These are phyloP conservation scores for Suillus brevipes DNA, from an alignment of 768 basidiomycete genomes.

Conservation along the genomic window DNA sequence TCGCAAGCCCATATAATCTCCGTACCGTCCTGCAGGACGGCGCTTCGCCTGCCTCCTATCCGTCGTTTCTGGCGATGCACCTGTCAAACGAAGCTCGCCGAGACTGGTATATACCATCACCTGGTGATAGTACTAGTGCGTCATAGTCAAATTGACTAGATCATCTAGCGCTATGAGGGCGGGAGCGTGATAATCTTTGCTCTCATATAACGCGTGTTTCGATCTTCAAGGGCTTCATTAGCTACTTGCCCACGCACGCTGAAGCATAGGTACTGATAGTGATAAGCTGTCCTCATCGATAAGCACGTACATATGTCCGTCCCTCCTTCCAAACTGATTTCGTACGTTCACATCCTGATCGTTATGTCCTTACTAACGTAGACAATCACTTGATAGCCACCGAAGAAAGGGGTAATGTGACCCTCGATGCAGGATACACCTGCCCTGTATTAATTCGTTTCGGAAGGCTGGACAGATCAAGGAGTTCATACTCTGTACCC, in stretches of 20 bases:
- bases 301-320: not conserved
- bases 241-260: not conserved
- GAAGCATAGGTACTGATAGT: not conserved
- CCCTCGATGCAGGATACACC: too few species aligned
- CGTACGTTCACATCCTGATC: not conserved
- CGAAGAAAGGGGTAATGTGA: not conserved
- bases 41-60: not conserved
- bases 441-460: not conserved
- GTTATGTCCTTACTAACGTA: not conserved
- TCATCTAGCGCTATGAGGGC: constrained; percentile 3
- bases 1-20: not conserved
- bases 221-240: not conserved
- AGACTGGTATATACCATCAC: not conserved
- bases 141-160: not conserved
- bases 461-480: not conserved
- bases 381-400: not conserved
- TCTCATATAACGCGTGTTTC: not conserved
- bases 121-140: not conserved
- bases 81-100: constrained; percentile 6
- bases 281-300: not conserved
- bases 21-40: not conserved
- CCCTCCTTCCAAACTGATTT: not conserved
- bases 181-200: not conserved
- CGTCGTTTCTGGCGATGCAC: not conserved
- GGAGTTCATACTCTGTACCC: not conserved